Evolutionary conservation across 805 yeast species (phyloP).

Genomic region (Metschnikowia gelsemii): DNA sequence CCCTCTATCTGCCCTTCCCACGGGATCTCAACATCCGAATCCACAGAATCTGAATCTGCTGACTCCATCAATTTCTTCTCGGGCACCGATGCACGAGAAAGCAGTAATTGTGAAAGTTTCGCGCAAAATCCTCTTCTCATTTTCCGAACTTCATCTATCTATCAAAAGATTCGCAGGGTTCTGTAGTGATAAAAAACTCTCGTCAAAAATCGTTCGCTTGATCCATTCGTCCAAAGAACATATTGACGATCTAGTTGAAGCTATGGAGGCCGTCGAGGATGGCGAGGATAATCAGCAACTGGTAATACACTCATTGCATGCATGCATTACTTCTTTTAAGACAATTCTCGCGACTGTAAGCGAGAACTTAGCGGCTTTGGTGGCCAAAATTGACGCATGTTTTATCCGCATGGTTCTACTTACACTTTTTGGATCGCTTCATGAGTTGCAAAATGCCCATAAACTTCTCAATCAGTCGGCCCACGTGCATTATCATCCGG

Average conservation of each 20-base stretch:
- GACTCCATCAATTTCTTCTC: no score
- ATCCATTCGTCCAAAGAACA: slow-evolving; percentile 52
- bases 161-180: slow-evolving; percentile 57
- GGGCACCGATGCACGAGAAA: slow-evolving; percentile 5
- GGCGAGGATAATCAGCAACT: slow-evolving; percentile 30
- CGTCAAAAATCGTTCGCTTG: slow-evolving; percentile 52
- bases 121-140: slow-evolving; percentile 60
- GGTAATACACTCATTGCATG: slow-evolving; percentile 31
- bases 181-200: slow-evolving; percentile 54
- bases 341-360: slow-evolving; percentile 49
- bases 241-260: slow-evolving; percentile 56
- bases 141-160: slow-evolving; percentile 63
- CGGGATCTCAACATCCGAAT: not conserved
- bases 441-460: slow-evolving; percentile 69
- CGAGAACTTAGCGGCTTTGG: slow-evolving; percentile 47
- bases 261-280: slow-evolving; percentile 49
- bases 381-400: slow-evolving; percentile 60
- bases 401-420: slow-evolving; percentile 40
- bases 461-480: slow-evolving; percentile 28
- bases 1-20: not conserved
- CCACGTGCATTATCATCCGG: no score
- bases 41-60: not conserved
- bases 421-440: slow-evolving; percentile 55
- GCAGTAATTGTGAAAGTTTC: slow-evolving; percentile 42
- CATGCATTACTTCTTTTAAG: slow-evolving; percentile 48